Evolutionary conservation across 345 rosid species (phyloP), one percentile per base, ranked within the genome.

Genomic region (Streptanthus diversifolius): DNA sequence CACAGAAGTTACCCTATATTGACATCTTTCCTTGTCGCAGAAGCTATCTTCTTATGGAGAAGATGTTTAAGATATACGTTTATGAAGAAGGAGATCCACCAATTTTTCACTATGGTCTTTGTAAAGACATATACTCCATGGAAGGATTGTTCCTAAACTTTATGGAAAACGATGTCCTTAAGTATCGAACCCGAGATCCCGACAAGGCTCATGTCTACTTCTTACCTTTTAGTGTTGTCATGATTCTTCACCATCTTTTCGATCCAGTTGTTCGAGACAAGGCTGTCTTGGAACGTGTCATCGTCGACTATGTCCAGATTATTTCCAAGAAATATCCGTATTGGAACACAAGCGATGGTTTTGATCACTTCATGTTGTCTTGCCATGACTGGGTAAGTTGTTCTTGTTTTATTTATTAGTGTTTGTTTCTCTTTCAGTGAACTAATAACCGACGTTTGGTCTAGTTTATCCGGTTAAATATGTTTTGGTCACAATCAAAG

Each of bases 281-380:
- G 1, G 73, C 76, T 7, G 84, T 79, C 52, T 79, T 88, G 21
- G 84, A 82, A 45, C 82, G 79, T 7, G 64, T 84, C 2, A 68
- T 88, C 17, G 80, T 76, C 0, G 93, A 88, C 66, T 88, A 88
- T 65, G 37, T 88, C 21, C 52, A 63, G 5, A 32, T 81, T 43
- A 63, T 86, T 25, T 79, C 93, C 17, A 14, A 15, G 8, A 88
- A 81, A 61, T 73, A 89, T 72, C 88, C 85, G 5, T 89, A 76
- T 27, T 89, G 98, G 93, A 92, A 92, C 63, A 75, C 86, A 33
- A 86, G 92, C 80, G 82, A 80, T 17, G 96, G 96, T 7, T 87
- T 86, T n/a, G 96, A 89, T 70, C 96, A 92, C 68, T 79, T 84
- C 77, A 89, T 92, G 90, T 82, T 88, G 30, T 83, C 96, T 32